Evolutionary conservation across 345 rosid species (phyloP).

Genomic region (Pistacia integerrima): DNA sequence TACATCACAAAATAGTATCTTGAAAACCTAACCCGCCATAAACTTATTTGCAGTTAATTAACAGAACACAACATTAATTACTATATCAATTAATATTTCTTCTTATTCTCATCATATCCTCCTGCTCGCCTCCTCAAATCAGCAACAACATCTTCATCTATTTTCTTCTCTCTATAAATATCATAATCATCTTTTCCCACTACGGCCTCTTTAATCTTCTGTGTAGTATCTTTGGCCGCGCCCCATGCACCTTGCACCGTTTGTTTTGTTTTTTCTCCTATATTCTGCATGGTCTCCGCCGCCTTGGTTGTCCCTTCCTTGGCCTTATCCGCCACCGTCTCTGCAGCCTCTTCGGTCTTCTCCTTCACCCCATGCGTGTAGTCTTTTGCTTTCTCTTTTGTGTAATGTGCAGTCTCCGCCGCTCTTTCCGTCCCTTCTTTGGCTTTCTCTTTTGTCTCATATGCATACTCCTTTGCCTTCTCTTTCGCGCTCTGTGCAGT

Average conservation of each 20-base stretch:
- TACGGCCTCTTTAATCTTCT: constrained; percentile 47
- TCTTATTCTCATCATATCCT: not conserved
- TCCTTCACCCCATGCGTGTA: constrained; percentile 17
- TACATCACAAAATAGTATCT: too few relatives aligned
- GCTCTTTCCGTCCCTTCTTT: constrained; percentile 2
- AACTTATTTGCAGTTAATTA: not conserved
- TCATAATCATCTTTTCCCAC: constrained; percentile 31
- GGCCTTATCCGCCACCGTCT: constrained; percentile 19
- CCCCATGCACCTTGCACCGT: constrained; percentile 34
- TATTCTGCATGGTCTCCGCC: constrained; percentile 27
- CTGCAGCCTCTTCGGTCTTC: constrained; percentile 16
- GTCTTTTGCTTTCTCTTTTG: constrained; percentile 16
- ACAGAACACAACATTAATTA: not conserved
- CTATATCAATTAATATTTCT: not conserved
- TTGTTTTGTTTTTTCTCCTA: constrained; percentile 38
- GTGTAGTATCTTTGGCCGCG: constrained; percentile 32
- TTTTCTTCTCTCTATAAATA: constrained; percentile 8
- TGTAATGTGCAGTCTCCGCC: not conserved
- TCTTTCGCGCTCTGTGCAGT: constrained; percentile 16
- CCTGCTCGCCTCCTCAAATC: constrained; percentile 17
- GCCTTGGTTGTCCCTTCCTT: constrained; percentile 28
- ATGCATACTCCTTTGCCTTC: constrained; percentile 18
- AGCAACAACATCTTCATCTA: constrained; percentile 23
- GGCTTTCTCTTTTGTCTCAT: not conserved
- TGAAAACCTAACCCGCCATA: not conserved